A percentile compares a stretch with the other conserved stretches of the same genome.
Conservation (phyloP, 306 rosid species). For the Castanopsis chinensis region DNA sequence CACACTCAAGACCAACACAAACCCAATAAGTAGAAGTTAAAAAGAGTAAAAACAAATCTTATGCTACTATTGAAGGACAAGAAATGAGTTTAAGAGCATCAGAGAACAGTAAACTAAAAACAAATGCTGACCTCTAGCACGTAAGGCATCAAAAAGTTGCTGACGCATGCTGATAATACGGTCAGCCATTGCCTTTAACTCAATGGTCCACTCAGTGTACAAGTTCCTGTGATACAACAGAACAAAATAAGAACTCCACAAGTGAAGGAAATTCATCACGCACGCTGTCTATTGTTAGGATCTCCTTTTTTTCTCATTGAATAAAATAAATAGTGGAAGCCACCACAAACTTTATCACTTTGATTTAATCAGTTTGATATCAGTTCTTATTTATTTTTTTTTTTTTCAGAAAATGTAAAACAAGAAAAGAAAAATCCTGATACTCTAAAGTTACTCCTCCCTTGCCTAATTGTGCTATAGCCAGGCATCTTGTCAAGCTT, state of each 20-base stretch:
- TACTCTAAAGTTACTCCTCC: conserved; percentile 5
- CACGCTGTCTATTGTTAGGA: background rate
- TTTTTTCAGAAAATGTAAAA: background rate
- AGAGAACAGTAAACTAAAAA: background rate
- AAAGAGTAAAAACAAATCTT: background rate
- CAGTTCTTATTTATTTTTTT: background rate
- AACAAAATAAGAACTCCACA: background rate
- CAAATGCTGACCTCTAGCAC: conserved; percentile 60
- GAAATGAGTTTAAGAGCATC: too few species aligned
- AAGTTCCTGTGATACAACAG: conserved; percentile 44
- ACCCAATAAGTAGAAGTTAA: background rate
- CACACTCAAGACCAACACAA: conserved; percentile 5
- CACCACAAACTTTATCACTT: conserved; percentile 9
- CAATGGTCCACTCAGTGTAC: conserved; percentile 89
- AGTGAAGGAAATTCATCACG: conserved; percentile 1
- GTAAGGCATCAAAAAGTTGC: conserved; percentile 82
- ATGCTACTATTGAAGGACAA: background rate
- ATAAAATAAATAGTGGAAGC: background rate
- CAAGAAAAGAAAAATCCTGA: background rate
- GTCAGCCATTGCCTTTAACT: conserved; percentile 98
- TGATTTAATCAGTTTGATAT: conserved; percentile 1
- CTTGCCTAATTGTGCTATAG: background rate
- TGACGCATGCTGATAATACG: conserved; percentile 94
- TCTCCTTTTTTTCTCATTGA: background rate
- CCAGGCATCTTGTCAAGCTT: background rate